A percentile compares a stretch with the other conserved stretches of the same genome.
Evolutionary conservation across 2,329 filamentous ascomycete genomes (phyloP).

Genomic region (Aspergillus costaricaensis): DNA sequence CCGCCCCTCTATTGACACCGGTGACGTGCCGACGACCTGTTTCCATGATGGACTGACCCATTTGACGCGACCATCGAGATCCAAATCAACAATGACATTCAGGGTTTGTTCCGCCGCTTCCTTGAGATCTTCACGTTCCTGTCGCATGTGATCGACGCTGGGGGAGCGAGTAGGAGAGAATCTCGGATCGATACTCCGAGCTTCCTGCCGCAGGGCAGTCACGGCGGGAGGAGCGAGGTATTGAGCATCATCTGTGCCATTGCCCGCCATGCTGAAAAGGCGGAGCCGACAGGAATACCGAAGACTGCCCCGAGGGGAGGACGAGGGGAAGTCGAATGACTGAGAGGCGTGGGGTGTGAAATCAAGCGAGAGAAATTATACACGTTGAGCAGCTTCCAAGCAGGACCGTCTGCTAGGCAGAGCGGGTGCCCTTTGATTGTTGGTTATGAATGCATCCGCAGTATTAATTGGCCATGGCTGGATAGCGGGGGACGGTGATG

Average conservation of each 20-base stretch:
- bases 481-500: constrained; percentile 17
- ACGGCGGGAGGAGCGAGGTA: constrained; percentile 49
- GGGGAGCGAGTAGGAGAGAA: constrained; percentile 59
- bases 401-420: constrained; percentile 48
- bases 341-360: constrained; percentile 10
- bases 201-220: constrained; percentile 47
- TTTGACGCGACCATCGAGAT: constrained; percentile 83
- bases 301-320: constrained; percentile 8
- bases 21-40: constrained; percentile 81
- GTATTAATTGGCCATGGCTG: constrained; percentile 44
- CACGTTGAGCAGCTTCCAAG: constrained; percentile 28
- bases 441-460: constrained; percentile 45
- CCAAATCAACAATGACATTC: constrained; percentile 93
- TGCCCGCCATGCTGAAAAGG: constrained; percentile 44
- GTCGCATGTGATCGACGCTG: constrained; percentile 86
- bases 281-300: constrained; percentile 17
- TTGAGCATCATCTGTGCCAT: constrained; percentile 40
- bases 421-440: constrained; percentile 42
- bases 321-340: constrained; percentile 6
- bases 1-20: constrained; percentile 71
- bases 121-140: constrained; percentile 89
- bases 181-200: constrained; percentile 40
- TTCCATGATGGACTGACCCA: constrained; percentile 98
- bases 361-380: constrained; percentile 7
- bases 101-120: constrained; percentile 94